Conservation (phyloP, 495 filamentous ascomycete species). For the Podospora fimiseda region DNA sequence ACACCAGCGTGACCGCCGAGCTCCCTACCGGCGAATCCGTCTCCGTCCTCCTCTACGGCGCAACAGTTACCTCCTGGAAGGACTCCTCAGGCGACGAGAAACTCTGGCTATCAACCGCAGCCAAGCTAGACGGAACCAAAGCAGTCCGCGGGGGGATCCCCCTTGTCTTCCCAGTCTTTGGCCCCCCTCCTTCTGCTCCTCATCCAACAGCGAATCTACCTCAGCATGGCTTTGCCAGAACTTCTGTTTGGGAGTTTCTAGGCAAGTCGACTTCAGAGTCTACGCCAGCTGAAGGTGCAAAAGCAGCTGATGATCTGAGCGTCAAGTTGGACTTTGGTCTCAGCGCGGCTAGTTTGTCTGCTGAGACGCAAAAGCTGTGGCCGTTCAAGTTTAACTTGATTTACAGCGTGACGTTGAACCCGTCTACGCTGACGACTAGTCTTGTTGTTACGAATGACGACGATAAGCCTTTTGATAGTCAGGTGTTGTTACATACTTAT, state of each 20-base stretch:
- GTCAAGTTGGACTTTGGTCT: constrained; percentile 96
- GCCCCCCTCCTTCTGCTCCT: constrained; percentile 63
- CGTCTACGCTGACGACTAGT: constrained; percentile 68
- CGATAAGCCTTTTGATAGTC: constrained; percentile 74
- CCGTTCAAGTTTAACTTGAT: constrained; percentile 81
- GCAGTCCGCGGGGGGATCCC: constrained; percentile 76
- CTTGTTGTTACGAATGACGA: constrained; percentile 86
- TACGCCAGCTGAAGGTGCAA: constrained; percentile 12
- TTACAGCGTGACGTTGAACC: constrained; percentile 81
- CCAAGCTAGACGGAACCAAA: constrained; percentile 54
- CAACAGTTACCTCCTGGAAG: constrained; percentile 92
- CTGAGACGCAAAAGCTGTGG: constrained; percentile 60
- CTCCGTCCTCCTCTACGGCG: constrained; percentile 80
- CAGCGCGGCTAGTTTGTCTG: constrained; percentile 48
- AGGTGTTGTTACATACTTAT: constrained; percentile 89
- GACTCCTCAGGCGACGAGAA: constrained; percentile 71
- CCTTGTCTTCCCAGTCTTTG: constrained; percentile 95
- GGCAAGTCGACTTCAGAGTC: constrained; percentile 60
- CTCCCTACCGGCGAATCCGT: constrained; percentile 82
- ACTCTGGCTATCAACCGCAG: constrained; percentile 78
- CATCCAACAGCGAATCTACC: constrained; percentile 65
- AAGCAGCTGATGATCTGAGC: constrained; percentile 53
- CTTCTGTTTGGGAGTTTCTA: constrained; percentile 69
- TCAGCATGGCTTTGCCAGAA: constrained; percentile 95
- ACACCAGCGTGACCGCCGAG: constrained; percentile 59